These are phyloP conservation scores for Mrakia hoshinonis DNA, from an alignment of 768 basidiomycete genomes.

Conservation along the genomic window DNA sequence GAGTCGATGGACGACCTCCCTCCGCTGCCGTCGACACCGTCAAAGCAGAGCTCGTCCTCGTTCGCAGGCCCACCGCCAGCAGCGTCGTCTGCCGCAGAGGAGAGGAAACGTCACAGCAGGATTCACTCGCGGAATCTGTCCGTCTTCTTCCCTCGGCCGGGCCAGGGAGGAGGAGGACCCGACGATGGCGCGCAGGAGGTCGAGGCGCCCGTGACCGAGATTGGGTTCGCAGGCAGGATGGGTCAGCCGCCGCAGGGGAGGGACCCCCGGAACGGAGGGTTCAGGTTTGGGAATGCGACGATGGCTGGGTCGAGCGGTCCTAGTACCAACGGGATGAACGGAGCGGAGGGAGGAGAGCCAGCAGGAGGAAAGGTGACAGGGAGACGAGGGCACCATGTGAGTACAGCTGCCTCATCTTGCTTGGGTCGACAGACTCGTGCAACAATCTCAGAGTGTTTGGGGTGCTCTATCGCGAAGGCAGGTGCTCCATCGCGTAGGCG, in stretches of 20 bases:
- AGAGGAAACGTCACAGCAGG: slow-evolving; percentile 50
- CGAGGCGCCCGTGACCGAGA: slow-evolving; percentile 46
- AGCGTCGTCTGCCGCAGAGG: not conserved
- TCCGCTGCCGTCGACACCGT: slow-evolving; percentile 1
- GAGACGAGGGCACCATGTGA: slow-evolving; percentile 41
- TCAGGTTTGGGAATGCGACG: slow-evolving; percentile 47
- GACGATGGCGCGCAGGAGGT: slow-evolving; percentile 43
- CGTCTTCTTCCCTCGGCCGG: slow-evolving; percentile 79
- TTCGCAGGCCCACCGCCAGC: not conserved
- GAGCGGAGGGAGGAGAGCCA: slow-evolving; percentile 1
- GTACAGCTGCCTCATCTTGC: slow-evolving; percentile 6
- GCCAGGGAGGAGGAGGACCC: slow-evolving; percentile 34
- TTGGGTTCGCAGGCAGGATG: slow-evolving; percentile 44
- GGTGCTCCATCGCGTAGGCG: not conserved
- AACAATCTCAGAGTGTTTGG: too few species aligned
- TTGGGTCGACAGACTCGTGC: too few species aligned
- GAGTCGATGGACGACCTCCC: slow-evolving; percentile 22
- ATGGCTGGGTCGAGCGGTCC: slow-evolving; percentile 50
- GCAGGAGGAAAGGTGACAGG: slow-evolving; percentile 30
- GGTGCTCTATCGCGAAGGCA: too few species aligned
- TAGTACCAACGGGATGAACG: slow-evolving; percentile 40
- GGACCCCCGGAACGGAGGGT: slow-evolving; percentile 36
- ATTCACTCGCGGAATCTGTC: slow-evolving; percentile 87
- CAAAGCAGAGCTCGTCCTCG: not conserved
- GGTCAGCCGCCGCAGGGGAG: slow-evolving; percentile 34